phyloP scores from a whole-genome alignment of 352 stramenopile species.

The Phytophthora pistaciae region DNA sequence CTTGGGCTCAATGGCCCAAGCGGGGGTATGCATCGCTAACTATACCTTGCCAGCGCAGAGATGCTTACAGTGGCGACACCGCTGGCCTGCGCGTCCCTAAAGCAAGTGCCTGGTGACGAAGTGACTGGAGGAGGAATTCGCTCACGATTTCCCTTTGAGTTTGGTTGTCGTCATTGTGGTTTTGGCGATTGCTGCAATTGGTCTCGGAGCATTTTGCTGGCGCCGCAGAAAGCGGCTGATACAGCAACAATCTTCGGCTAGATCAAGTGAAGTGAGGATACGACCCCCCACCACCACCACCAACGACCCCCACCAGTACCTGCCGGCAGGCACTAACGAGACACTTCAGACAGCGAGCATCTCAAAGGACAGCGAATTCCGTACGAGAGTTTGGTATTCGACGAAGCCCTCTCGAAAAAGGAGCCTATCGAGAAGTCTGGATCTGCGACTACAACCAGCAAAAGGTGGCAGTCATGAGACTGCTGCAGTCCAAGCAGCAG shows the following conservation, averaged over 20 bases:
- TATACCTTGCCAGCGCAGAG: conserved; percentile 27
- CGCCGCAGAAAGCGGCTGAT: no score
- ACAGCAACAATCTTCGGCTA: no score
- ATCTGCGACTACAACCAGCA: conserved; percentile 49
- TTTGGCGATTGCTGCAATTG: no score
- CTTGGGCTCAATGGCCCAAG: conserved; percentile 23
- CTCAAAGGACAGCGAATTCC: conserved; percentile 35
- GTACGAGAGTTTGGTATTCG: conserved; percentile 22
- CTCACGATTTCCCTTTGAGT: not conserved
- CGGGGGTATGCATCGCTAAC: conserved; percentile 27
- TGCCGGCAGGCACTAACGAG: conserved; percentile 28
- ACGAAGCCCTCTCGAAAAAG: conserved; percentile 35
- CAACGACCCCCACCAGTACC: no score
- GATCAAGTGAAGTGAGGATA: no score
- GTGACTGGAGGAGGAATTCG: conserved; percentile 32
- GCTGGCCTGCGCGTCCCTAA: conserved; percentile 9
- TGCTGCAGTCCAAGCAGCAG: conserved; percentile 33
- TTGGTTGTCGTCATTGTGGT: no score
- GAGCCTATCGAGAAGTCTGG: conserved; percentile 57
- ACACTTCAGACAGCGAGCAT: conserved; percentile 28
- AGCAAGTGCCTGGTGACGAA: conserved; percentile 18
- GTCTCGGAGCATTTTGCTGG: no score
- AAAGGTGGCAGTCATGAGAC: conserved; percentile 47
- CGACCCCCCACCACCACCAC: no score
- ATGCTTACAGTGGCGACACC: conserved; percentile 18